These are phyloP conservation scores for Rhizopogon sp. DNA, from an alignment of 768 basidiomycete genomes.

Conservation along the genomic window DNA sequence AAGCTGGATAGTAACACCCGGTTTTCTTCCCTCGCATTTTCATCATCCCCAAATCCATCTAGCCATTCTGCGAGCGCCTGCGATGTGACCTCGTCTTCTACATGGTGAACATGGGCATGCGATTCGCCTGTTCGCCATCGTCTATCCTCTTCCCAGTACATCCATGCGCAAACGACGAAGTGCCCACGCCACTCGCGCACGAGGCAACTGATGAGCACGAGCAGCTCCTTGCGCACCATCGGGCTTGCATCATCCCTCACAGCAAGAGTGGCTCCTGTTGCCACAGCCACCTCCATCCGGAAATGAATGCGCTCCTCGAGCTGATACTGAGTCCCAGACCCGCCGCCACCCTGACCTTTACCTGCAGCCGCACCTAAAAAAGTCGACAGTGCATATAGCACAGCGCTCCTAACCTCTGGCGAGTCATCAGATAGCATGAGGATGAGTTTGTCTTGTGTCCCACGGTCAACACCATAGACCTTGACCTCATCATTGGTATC, in stretches of 20 bases:
- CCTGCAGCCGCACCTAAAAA: conserved; percentile 89
- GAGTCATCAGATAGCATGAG: conserved; percentile 78
- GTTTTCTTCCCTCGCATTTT: conserved; percentile 68
- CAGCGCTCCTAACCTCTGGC: conserved; percentile 89
- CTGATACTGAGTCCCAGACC: conserved; percentile 74
- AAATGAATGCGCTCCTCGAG: conserved; percentile 77
- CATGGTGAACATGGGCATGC: conserved; percentile 23
- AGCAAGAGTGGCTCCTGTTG: conserved; percentile 81
- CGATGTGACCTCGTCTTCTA: conserved; percentile 67
- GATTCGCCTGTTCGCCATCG: conserved; percentile 44
- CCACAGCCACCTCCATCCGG: conserved; percentile 87
- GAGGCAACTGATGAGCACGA: conserved; percentile 86
- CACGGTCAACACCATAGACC: conserved; percentile 70
- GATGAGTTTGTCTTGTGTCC: conserved; percentile 80
- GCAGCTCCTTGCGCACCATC: conserved; percentile 91
- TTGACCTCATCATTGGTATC: conserved; percentile 89
- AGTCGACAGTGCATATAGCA: conserved; percentile 87
- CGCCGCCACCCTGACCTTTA: conserved; percentile 76
- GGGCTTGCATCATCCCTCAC: conserved; percentile 94
- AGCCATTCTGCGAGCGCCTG: conserved; percentile 78
- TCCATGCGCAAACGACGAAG: conserved; percentile 95
- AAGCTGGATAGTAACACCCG: conserved; percentile 85
- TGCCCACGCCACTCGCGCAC: conserved; percentile 97
- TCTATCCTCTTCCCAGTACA: conserved; percentile 90
- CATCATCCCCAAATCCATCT: conserved; percentile 61